Base-by-base conservation (phyloP, 2,329 filamentous ascomycete genomes). In the Escovopsis sp. region DNA sequence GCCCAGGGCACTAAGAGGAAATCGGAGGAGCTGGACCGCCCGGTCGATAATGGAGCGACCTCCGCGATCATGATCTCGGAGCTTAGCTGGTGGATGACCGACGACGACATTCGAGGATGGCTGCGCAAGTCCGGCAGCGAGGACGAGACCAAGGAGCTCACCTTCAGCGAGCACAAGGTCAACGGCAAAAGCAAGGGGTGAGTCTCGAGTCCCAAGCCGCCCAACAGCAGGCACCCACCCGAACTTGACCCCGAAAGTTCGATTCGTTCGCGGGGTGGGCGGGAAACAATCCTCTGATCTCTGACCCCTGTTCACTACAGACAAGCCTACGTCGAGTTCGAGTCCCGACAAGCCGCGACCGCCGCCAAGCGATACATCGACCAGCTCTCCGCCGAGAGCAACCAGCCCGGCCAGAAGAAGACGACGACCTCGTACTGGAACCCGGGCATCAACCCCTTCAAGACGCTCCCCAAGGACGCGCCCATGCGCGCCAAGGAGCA, bases 151-250 rank as follows among this genome's bases (percentile, higher is more conserved):
- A 87, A 84, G 53, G 91, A 96, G 46, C 77, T 98, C 40, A 94
- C 88, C 0, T 98, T 96, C 60, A 95, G 86, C 54, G 91, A 98
- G 60, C 91, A 96, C 63, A 98, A 98, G 59, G 88, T 96, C 38
- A 98, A 98, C 51, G 91, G 91, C 51, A 98, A 98, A 66, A 94
- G 86, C 64, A 95, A 96, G 67, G 89, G 91, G 88, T 94, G 71
- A 30, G 27, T 30, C n/a, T n/a, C n/a, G n/a, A n/a, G n/a, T 20
- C 20, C 6, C 20, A 3, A 20, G 20, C 20, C 20, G 20, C 20
- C 4, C 4, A 20, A 20, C 4, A 20, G 20, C 2, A 20, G 20
- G 20, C 20, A 20, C 20, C 6, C 20, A 20, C 6, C 20, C 20
- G 20, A 20, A 20, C 20, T 6, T 20, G 20, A 6, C 20, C 20